Base-by-base conservation (phyloP, 1,139 yeast genomes). In the Spathaspora sp. region DNA sequence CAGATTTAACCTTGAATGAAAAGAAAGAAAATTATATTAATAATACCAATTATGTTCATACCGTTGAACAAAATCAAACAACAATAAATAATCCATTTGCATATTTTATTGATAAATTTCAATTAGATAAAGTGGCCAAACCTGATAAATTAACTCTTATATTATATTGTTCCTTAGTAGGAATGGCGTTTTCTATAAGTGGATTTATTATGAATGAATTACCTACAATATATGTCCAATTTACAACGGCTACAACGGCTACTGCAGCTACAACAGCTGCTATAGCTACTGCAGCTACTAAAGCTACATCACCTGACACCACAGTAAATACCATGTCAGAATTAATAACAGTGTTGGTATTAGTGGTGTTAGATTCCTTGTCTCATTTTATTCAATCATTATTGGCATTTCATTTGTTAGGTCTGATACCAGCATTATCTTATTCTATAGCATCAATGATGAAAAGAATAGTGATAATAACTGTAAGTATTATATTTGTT, bases 361-460 rank as follows among this genome's bases (percentile, higher is more conserved):
- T 68, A 20, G 61, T 71, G 8, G 36, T 66, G 4, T 43, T 67
- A 13, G 67, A 67, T 47, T 68, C 74, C 11, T 46, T 68, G 13
- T 67, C 69, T 4, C 72, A 68, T 55, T 72, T 71, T 46, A 46
- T 61, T 25, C 76, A 71, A 51, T 65, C 72, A 13, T 50, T 71
- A 39, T 53, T 72, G 20, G 70, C 76, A 38, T 67, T 69, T 47
- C 67, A 68, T 50, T 56, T 72, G 27, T 54, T 72, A 26, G 74
- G 76, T 1, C 67, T 63, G 61, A 61, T 71, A 11, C 74, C 76
- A 2, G 70, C 77, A 5, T 60, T 72, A 27, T 62, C 74, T 5
- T 72, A 70, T 54, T 70, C 75, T 9, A 65, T 72, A 36, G 76
- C 76, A 2, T 68, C 74, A 15, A 69, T 72, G 73, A 64, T 72